These are phyloP conservation scores for Rhynchospora pubera DNA, from an alignment of 176 grass and related monocot genomes.

Conservation along the genomic window DNA sequence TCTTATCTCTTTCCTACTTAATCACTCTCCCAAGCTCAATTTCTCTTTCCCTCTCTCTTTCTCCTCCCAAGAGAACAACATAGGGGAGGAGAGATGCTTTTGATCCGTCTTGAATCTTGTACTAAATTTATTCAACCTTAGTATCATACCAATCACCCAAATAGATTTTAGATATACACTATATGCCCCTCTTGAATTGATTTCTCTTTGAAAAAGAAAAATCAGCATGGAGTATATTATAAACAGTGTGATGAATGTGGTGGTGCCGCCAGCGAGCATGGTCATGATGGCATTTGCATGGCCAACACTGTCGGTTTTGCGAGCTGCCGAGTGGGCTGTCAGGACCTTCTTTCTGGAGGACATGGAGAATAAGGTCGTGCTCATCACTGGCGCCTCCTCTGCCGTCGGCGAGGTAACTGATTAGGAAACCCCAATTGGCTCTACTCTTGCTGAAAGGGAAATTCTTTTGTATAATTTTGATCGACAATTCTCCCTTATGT, in stretches of 20 bases:
- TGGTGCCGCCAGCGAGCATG: constrained; percentile 95
- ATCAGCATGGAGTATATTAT: constrained; percentile 36
- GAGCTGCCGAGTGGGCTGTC: constrained; percentile 44
- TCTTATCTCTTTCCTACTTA: not conserved
- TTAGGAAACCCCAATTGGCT: not conserved
- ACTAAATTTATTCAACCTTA: constrained; percentile 1
- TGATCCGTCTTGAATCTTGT: not conserved
- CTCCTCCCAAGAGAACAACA: not conserved
- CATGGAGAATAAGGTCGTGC: constrained; percentile 66
- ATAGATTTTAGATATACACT: not conserved
- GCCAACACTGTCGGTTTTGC: constrained; percentile 70
- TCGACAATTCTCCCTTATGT: not conserved
- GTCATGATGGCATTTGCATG: constrained; percentile 82
- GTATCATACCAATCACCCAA: not conserved
- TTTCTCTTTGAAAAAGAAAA: not conserved
- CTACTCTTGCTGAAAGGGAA: not conserved
- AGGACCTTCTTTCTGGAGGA: constrained; percentile 61
- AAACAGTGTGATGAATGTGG: constrained; percentile 52
- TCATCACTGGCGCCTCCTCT: constrained; percentile 76
- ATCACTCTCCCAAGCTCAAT: not conserved
- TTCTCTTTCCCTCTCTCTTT: constrained; percentile 1
- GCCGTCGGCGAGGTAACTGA: constrained; percentile 65
- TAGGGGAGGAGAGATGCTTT: not conserved
- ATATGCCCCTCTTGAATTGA: not conserved
- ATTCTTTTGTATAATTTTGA: not conserved